Evolutionary conservation across 2,329 filamentous ascomycete genomes (phyloP).

Genomic region (Colletotrichum camelliae): DNA sequence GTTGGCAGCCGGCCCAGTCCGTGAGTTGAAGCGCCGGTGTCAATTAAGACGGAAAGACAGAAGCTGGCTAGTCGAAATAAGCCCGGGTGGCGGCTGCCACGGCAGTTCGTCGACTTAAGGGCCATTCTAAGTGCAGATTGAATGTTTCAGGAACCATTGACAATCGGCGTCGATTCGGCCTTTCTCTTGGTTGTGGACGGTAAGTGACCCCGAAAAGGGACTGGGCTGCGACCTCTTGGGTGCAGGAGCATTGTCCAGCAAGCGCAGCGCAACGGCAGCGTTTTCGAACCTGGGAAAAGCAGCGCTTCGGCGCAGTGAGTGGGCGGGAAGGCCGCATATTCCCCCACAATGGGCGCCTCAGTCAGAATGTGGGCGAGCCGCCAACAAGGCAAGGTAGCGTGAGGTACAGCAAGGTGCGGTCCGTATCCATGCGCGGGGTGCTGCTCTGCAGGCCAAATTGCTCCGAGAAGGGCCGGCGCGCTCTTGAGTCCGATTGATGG

Average conservation of each 20-base stretch:
- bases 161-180: constrained; percentile 27
- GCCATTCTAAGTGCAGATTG: constrained; percentile 15
- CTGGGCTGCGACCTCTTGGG: constrained; percentile 9
- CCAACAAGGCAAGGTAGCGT: background rate
- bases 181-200: constrained; percentile 21
- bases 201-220: constrained; percentile 4
- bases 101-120: constrained; percentile 5
- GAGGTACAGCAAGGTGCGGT: constrained; percentile 15
- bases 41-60: constrained; percentile 10
- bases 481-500: constrained; percentile 7
- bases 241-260: constrained; percentile 1
- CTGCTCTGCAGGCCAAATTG: constrained; percentile 26
- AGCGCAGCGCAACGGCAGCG: background rate
- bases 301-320: constrained; percentile 27
- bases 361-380: constrained; percentile 23
- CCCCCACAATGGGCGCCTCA: constrained; percentile 31
- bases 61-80: background rate
- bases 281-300: background rate
- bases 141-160: constrained; percentile 20
- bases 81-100: constrained; percentile 13
- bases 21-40: constrained; percentile 8
- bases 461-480: constrained; percentile 28
- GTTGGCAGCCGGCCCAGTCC: constrained; percentile 11
- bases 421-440: constrained; percentile 14
- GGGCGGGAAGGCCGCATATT: constrained; percentile 20